These are phyloP conservation scores for Leccinellum rugosiceps DNA, from an alignment of 768 basidiomycete species.

Conservation along the genomic window DNA sequence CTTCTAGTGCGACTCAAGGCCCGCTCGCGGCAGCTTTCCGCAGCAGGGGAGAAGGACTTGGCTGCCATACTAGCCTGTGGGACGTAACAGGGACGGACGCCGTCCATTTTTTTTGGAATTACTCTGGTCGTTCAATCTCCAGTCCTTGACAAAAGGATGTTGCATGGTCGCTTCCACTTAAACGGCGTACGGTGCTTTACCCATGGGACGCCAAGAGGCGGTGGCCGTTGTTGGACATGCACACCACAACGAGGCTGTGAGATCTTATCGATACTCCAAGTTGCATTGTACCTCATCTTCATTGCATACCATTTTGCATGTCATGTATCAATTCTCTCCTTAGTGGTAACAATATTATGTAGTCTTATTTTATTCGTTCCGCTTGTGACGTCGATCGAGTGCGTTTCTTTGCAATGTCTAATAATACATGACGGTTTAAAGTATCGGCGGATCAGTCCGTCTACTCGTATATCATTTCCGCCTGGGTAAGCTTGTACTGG, in stretches of 20 bases:
- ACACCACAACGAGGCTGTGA: conserved; percentile 4
- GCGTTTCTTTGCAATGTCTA: conserved; percentile 9
- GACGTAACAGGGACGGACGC: conserved; percentile 15
- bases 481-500: conserved; percentile 65
- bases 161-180: conserved; percentile 1
- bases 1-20: conserved; percentile 85
- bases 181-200: background rate
- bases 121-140: background rate
- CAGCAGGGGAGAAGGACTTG: conserved; percentile 84
- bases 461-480: conserved; percentile 81
- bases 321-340: conserved; percentile 7
- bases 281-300: conserved; percentile 24
- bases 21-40: conserved; percentile 78
- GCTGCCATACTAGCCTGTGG: conserved; percentile 56
- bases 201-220: conserved; percentile 31
- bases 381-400: background rate
- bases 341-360: background rate
- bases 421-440: conserved; percentile 12
- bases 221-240: conserved; percentile 4
- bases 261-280: conserved; percentile 1
- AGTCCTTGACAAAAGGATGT: background rate
- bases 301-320: conserved; percentile 20
- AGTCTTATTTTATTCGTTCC: background rate
- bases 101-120: background rate
- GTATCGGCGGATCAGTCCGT: conserved; percentile 6